phyloP scores from a whole-genome alignment of 306 rosid genomes.

The Ammopiptanthus mongolicus region DNA sequence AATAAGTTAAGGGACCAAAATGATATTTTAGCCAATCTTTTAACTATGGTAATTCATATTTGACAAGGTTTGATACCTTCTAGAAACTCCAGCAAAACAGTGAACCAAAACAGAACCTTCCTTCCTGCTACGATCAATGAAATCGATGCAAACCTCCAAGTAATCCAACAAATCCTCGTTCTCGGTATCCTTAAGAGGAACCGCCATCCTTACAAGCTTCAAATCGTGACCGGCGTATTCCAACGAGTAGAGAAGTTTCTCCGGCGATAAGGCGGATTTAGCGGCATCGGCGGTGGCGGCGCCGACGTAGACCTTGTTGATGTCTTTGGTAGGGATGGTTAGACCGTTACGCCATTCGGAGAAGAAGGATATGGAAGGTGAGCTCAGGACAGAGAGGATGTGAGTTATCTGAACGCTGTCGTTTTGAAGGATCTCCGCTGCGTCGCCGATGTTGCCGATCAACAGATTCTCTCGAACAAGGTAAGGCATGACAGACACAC shows the following conservation, averaged over 20 bases:
- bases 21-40: too few relatives aligned
- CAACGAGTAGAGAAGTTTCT: constrained; percentile 57
- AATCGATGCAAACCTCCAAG: constrained; percentile 77
- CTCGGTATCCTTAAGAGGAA: constrained; percentile 81
- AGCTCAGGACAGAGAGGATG: constrained; percentile 76
- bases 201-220: constrained; percentile 81
- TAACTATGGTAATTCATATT: too few relatives aligned
- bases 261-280: constrained; percentile 45
- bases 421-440: constrained; percentile 63
- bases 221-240: constrained; percentile 82
- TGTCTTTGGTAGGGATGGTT: constrained; percentile 58
- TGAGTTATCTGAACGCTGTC: constrained; percentile 51
- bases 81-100: constrained; percentile 97
- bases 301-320: constrained; percentile 50
- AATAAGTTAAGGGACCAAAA: too few relatives aligned
- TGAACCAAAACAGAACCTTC: constrained; percentile 88
- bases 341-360: constrained; percentile 62
- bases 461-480: constrained; percentile 71
- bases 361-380: constrained; percentile 75
- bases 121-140: constrained; percentile 65
- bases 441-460: constrained; percentile 77
- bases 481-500: constrained; percentile 52
- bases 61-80: constrained; percentile 20
- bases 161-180: constrained; percentile 71
- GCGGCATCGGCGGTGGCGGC: constrained; percentile 14